These are phyloP conservation scores for Salix exigua DNA, from an alignment of 345 rosid genomes.

Conservation along the genomic window DNA sequence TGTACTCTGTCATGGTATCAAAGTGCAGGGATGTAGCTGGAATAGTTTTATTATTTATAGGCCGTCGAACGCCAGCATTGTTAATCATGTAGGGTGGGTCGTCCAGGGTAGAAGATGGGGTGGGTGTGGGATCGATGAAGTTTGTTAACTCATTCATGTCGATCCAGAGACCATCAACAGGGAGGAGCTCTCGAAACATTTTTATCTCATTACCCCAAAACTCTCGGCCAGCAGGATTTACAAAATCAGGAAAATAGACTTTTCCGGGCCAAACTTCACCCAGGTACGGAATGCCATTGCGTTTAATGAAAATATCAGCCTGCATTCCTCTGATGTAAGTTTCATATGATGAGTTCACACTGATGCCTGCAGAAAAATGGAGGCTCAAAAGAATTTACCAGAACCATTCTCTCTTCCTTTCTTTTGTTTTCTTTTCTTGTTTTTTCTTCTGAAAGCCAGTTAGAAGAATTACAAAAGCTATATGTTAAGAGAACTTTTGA, in stretches of 20 bases:
- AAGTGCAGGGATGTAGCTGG: slow-evolving; percentile 56
- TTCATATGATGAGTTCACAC: slow-evolving; percentile 45
- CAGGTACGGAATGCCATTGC: slow-evolving; percentile 49
- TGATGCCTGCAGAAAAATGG: slow-evolving; percentile 40
- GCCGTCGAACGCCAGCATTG: slow-evolving; percentile 32
- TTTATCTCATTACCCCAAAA: slow-evolving; percentile 63
- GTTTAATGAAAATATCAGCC: slow-evolving; percentile 56
- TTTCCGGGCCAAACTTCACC: slow-evolving; percentile 73
- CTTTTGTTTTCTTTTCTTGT: background rate
- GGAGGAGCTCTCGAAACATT: slow-evolving; percentile 42
- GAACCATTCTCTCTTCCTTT: background rate
- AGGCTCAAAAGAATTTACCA: background rate
- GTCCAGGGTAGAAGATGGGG: slow-evolving; percentile 45
- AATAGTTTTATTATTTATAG: slow-evolving; percentile 40
- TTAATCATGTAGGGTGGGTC: slow-evolving; percentile 72
- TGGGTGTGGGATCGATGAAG: slow-evolving; percentile 44
- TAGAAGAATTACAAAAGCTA: background rate
- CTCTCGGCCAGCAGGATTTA: slow-evolving; percentile 38
- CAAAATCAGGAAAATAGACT: slow-evolving; percentile 66
- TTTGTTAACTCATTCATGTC: slow-evolving; percentile 80
- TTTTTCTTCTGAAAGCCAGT: background rate
- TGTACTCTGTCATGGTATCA: slow-evolving; percentile 53
- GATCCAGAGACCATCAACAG: slow-evolving; percentile 69
- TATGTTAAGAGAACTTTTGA: background rate
- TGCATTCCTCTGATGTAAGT: slow-evolving; percentile 59